These are phyloP conservation scores for Penicillium cosmopolitanum DNA, from an alignment of 495 filamentous ascomycete species.

Conservation along the genomic window DNA sequence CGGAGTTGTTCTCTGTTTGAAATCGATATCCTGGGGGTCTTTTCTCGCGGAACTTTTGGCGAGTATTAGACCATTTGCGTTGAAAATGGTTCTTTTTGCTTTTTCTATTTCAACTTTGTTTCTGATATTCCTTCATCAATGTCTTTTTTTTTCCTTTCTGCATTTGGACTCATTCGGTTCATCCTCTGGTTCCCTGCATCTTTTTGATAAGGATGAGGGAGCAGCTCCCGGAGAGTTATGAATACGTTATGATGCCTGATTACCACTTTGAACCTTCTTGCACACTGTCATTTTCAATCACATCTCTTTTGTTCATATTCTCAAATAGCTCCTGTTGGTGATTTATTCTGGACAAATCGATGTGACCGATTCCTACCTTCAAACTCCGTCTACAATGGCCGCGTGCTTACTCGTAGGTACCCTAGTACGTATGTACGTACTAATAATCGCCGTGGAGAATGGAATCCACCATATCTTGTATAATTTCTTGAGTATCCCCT, in stretches of 20 bases:
- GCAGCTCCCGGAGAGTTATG: slow-evolving; percentile 34
- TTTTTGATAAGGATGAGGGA: slow-evolving; percentile 12
- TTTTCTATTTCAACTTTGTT: slow-evolving; percentile 15
- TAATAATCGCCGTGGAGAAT: neutral
- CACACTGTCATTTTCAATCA: slow-evolving; percentile 31
- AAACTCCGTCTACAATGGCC: too few relatives aligned
- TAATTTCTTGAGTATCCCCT: neutral
- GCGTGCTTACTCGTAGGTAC: too few relatives aligned
- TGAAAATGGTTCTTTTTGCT: slow-evolving; percentile 34
- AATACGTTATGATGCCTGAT: slow-evolving; percentile 33
- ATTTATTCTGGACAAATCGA: slow-evolving; percentile 22
- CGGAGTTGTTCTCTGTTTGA: slow-evolving; percentile 45
- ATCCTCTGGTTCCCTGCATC: neutral
- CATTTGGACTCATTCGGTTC: slow-evolving; percentile 20
- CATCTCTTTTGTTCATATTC: slow-evolving; percentile 34
- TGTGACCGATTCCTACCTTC: slow-evolving; percentile 7
- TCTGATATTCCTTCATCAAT: slow-evolving; percentile 2
- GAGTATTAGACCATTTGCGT: slow-evolving; percentile 43
- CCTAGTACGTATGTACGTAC: too few relatives aligned
- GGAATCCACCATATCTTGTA: slow-evolving; percentile 1
- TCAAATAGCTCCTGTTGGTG: slow-evolving; percentile 10
- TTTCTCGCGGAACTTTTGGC: slow-evolving; percentile 26
- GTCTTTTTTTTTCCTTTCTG: slow-evolving; percentile 16
- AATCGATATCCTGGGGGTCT: slow-evolving; percentile 45
- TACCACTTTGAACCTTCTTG: slow-evolving; percentile 17